Conservation (phyloP, 2,329 filamentous ascomycete species). For the Ascochyta rabiei region DNA sequence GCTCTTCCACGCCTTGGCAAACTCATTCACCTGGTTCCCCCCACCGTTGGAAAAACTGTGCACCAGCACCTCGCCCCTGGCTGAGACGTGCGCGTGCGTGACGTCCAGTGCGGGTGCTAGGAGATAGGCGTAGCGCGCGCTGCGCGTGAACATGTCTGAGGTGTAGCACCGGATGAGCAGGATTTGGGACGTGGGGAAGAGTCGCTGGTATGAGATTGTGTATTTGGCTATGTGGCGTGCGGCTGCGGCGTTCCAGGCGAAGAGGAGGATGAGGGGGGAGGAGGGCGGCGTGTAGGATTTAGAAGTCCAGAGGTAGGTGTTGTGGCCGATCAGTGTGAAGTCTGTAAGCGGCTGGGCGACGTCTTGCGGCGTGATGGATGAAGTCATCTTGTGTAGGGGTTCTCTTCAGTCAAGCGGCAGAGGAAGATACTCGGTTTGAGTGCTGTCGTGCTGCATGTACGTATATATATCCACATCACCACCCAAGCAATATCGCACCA, state of each 20-base stretch:
- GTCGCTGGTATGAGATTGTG: slow-evolving; percentile 36
- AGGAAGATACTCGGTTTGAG: too few species aligned
- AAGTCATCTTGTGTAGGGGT: slow-evolving; percentile 8
- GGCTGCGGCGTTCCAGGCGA: slow-evolving; percentile 45
- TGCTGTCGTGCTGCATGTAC: neutral
- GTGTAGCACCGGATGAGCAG: slow-evolving; percentile 39
- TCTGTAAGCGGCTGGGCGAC: slow-evolving; percentile 33
- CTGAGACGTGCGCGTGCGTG: slow-evolving; percentile 28
- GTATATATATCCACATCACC: neutral
- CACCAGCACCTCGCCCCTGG: slow-evolving; percentile 37
- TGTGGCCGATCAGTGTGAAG: slow-evolving; percentile 43
- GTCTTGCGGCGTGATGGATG: slow-evolving; percentile 7
- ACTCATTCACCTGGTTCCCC: slow-evolving; percentile 40
- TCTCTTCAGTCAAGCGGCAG: neutral
- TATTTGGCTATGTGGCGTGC: slow-evolving; percentile 48
- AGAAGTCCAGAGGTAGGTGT: slow-evolving; percentile 41
- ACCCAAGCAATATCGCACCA: neutral
- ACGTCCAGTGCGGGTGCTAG: slow-evolving; percentile 36
- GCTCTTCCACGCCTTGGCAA: slow-evolving; percentile 41
- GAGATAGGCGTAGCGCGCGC: slow-evolving; percentile 21
- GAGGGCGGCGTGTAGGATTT: slow-evolving; percentile 2
- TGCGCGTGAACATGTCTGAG: slow-evolving; percentile 38
- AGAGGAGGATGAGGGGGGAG: slow-evolving; percentile 40
- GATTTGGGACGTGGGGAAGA: slow-evolving; percentile 42
- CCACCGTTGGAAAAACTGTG: slow-evolving; percentile 48